These are phyloP conservation scores for Veloporphyrellus conicus DNA, from an alignment of 1,284 basidiomycete genomes.

Conservation along the genomic window DNA sequence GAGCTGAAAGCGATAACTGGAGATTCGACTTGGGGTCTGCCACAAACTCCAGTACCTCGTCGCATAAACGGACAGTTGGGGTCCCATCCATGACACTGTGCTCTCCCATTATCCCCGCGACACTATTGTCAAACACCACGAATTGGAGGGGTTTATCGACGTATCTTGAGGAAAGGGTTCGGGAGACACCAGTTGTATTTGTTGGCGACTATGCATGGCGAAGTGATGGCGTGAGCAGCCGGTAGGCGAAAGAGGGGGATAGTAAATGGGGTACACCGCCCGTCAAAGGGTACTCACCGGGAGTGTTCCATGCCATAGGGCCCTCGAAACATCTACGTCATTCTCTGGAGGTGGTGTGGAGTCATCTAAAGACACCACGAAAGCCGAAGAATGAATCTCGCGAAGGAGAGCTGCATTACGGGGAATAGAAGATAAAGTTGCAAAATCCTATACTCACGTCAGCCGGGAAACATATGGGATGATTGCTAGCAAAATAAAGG, in stretches of 20 bases:
- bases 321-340: conserved; percentile 53
- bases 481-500: background rate
- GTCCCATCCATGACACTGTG: conserved; percentile 90
- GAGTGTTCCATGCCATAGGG: conserved; percentile 70
- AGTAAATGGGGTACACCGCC: background rate
- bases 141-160: conserved; percentile 84
- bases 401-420: conserved; percentile 64
- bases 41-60: conserved; percentile 67
- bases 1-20: conserved; percentile 35
- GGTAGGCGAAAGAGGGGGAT: background rate
- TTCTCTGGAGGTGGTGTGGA: conserved; percentile 43
- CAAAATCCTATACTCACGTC: conserved; percentile 51
- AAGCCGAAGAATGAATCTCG: conserved; percentile 77
- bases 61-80: conserved; percentile 55
- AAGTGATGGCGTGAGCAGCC: background rate
- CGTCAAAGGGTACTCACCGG: conserved; percentile 13
- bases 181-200: conserved; percentile 20
- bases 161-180: conserved; percentile 68
- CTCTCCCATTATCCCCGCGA: conserved; percentile 85
- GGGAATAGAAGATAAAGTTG: conserved; percentile 49
- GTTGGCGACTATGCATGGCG: conserved; percentile 9
- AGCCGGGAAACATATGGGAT: background rate
- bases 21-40: conserved; percentile 56
- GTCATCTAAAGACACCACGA: conserved; percentile 76
- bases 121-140: conserved; percentile 73